Evolutionary conservation across 139 green algal species (phyloP), one percentile per base, ranked within the genome.

Genomic region (Eudorina sp.): DNA sequence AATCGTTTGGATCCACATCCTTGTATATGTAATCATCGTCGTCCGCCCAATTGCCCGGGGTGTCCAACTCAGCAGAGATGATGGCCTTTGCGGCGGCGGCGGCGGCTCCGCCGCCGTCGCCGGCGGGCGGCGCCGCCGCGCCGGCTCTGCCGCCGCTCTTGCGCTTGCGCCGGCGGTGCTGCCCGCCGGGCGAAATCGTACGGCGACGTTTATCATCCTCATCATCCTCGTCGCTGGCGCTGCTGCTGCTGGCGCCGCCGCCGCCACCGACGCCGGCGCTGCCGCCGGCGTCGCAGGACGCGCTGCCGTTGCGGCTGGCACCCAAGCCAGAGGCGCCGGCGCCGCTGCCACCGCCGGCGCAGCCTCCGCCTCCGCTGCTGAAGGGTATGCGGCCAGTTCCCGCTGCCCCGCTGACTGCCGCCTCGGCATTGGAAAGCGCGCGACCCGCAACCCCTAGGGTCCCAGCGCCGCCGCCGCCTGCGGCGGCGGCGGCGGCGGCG

Each of bases 11-110:
- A 27, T 85, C 78, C 23, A 72, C 51, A 16, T 72, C 77, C 55
- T 72, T 51, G 53, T 84, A 84, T 9, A 72, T 72, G 55, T 84
- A 84, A 18, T 70, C 76, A 4, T 69, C 53, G 38, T 53, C 77
- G 8, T 79, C 70, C 1, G 40, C 40, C 70, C 70, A 79, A 6
- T 36, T 23, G 9, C 38, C 41, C 8, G 70, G 70, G 2, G 70
- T 40, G 27, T 79, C 70, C 14, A 53, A 16, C 41, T 79, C 70
- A 45, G 68, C 68, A 48, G 31, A 8, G 68, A 13, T 76, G 36
- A 18, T 34, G 4, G 68, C 68, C 21, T 31, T 29, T 38, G 21
- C 36, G 68, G 34, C 68, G 31, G n/a, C 34, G 31, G 31, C 68
- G 68, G 31, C 68, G 31, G 3, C 68, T 25, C 13, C 68, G 6